Conservation (phyloP, 805 yeast genomes). For the Candida broadrunensis region DNA sequence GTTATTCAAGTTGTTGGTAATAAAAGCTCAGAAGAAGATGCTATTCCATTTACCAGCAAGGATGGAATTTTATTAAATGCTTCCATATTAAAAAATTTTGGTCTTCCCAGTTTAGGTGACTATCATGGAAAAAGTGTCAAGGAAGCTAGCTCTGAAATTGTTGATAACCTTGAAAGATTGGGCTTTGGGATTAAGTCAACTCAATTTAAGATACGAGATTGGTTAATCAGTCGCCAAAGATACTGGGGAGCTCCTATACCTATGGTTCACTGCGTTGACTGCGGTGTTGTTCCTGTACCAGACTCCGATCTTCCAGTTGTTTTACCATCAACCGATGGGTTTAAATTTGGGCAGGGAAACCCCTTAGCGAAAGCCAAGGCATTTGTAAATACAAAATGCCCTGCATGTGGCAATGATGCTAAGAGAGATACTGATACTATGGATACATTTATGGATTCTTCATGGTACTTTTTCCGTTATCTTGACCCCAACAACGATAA, state of each 20-base stretch:
- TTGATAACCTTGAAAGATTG: constrained; percentile 33
- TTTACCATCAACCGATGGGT: constrained; percentile 62
- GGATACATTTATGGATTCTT: constrained; percentile 98
- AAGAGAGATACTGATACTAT: constrained; percentile 94
- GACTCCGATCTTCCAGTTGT: constrained; percentile 79
- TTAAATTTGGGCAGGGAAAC: constrained; percentile 61
- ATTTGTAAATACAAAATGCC: constrained; percentile 75
- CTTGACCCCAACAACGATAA: constrained; percentile 64
- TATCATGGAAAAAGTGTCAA: constrained; percentile 47
- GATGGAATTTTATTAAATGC: constrained; percentile 38
- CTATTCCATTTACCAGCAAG: constrained; percentile 46
- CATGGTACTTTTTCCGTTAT: constrained; percentile 92
- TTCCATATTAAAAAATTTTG: constrained; percentile 20
- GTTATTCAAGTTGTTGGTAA: constrained; percentile 48
- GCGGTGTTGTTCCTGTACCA: constrained; percentile 94
- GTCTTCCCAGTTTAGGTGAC: constrained; percentile 24
- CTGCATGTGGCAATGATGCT: constrained; percentile 61
- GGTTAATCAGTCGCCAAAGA: constrained; percentile 93
- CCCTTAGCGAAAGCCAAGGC: constrained; percentile 58
- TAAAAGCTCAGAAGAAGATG: constrained; percentile 10
- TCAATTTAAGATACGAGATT: constrained; percentile 75
- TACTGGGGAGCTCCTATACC: constrained; percentile 99
- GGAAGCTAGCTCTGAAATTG: constrained; percentile 52
- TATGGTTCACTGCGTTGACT: constrained; percentile 76
- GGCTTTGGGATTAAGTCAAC: constrained; percentile 46